Evolutionary conservation across 2,329 filamentous ascomycete species (phyloP).

Genomic region (Nothomitra cinnamomea): DNA sequence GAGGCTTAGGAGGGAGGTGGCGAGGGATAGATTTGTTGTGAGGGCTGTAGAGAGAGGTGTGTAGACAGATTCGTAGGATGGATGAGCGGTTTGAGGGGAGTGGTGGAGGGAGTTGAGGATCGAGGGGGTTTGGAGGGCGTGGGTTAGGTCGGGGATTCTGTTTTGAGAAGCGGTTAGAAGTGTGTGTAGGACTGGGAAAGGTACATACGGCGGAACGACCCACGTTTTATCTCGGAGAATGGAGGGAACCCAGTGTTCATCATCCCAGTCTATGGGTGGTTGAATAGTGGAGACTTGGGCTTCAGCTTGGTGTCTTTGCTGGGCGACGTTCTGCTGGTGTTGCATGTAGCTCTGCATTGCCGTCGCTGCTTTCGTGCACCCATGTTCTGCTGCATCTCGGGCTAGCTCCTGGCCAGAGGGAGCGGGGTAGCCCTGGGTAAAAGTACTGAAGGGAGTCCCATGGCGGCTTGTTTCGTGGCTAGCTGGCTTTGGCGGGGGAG

Average conservation of each 20-base stretch:
- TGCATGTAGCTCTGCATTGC: constrained; percentile 5
- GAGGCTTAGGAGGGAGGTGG: constrained; percentile 41
- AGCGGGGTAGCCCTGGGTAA: constrained; percentile 23
- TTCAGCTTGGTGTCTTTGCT: constrained; percentile 9
- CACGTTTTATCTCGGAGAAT: constrained; percentile 70
- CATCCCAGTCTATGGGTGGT: constrained; percentile 7
- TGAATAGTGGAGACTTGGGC: constrained; percentile 8
- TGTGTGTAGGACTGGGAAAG: constrained; percentile 9
- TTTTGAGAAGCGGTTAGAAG: constrained; percentile 12
- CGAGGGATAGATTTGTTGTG: constrained; percentile 53
- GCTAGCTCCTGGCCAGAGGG: constrained; percentile 14
- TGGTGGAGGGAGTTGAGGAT: constrained; percentile 62
- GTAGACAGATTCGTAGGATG: constrained; percentile 50
- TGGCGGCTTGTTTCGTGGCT: constrained; percentile 47
- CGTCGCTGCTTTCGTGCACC: constrained; percentile 3
- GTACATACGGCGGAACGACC: constrained; percentile 17
- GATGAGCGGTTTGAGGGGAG: constrained; percentile 49
- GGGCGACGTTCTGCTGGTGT: constrained; percentile 8
- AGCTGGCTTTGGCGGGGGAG: constrained; percentile 51
- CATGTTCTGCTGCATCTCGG: background rate
- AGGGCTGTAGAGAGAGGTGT: constrained; percentile 47
- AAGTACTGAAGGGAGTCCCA: constrained; percentile 37
- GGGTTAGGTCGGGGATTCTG: constrained; percentile 64
- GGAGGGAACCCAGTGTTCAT: constrained; percentile 36
- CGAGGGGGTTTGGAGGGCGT: constrained; percentile 44